Evolutionary conservation across 2,329 filamentous ascomycete genomes (phyloP).

Genomic region (Neonectria neomacrospora): DNA sequence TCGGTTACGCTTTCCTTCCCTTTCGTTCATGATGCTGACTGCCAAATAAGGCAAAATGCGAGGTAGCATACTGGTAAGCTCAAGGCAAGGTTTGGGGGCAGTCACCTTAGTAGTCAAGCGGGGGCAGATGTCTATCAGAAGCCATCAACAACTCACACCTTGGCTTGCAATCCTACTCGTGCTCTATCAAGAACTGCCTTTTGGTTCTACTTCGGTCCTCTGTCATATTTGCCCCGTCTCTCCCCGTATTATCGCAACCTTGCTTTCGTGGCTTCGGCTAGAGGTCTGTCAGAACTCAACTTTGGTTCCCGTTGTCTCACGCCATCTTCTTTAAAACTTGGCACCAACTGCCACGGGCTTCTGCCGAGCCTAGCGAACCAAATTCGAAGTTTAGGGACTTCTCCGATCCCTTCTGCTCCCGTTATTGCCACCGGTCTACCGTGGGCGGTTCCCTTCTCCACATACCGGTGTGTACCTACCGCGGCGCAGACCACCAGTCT

Average conservation of each 20-base stretch:
- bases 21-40: background rate
- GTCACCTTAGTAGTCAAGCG: background rate
- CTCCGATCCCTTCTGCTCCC: slow-evolving; percentile 9
- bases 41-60: slow-evolving; percentile 1
- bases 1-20: background rate
- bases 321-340: slow-evolving; percentile 14
- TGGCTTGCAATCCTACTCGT: background rate
- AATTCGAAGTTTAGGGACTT: background rate
- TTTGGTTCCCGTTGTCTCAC: slow-evolving; percentile 3
- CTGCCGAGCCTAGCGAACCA: slow-evolving; percentile 9
- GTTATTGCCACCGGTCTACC: slow-evolving; percentile 11
- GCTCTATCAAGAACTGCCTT: background rate
- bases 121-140: background rate
- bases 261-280: background rate
- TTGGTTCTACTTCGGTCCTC: background rate
- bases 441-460: slow-evolving; percentile 10
- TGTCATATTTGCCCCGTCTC: background rate
- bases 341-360: slow-evolving; percentile 7
- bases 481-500: background rate
- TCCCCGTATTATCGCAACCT: background rate
- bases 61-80: background rate
- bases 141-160: too few relatives aligned
- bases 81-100: background rate
- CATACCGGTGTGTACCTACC: slow-evolving; percentile 19
- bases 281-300: slow-evolving; percentile 17